Percentiles rank a stretch among this genome's conserved stretches.
Evolutionary conservation across 176 grass and related monocot genomes (phyloP).

Genomic region (Eragrostis curvula): DNA sequence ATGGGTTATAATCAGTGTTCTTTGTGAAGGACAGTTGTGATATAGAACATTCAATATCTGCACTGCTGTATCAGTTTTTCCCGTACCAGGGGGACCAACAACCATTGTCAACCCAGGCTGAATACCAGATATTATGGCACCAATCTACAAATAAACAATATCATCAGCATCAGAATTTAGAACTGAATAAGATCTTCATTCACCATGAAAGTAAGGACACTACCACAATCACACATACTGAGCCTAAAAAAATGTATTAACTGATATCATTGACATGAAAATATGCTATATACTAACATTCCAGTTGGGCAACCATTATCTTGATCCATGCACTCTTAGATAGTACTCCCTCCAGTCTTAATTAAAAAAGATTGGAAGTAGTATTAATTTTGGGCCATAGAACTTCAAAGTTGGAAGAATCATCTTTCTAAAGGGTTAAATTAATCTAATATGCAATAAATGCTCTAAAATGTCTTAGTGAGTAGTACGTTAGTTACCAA

Average conservation of each 20-base stretch:
- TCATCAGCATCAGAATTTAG: constrained; percentile 24
- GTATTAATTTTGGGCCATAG: background rate
- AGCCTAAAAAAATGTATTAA: background rate
- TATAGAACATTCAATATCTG: constrained; percentile 99
- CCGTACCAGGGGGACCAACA: constrained; percentile 99
- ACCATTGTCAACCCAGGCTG: constrained; percentile 98
- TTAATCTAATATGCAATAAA: background rate
- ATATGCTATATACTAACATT: constrained; percentile 7
- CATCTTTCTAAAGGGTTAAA: background rate
- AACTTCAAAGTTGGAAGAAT: background rate
- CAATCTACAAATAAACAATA: constrained; percentile 67
- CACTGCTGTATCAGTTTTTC: constrained; percentile 98
- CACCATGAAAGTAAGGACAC: constrained; percentile 11
- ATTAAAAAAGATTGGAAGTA: background rate
- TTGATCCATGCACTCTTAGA: background rate
- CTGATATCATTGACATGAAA: background rate
- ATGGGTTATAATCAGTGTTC: constrained; percentile 97
- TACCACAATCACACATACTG: background rate
- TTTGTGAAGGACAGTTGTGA: constrained; percentile 98
- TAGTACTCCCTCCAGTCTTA: background rate
- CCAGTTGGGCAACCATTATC: background rate
- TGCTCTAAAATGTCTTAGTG: constrained; percentile 17
- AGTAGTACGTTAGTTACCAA: background rate
- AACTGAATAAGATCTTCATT: constrained; percentile 28
- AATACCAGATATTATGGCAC: constrained; percentile 92